Base-by-base conservation (phyloP, 1,139 yeast species). In the Nematodospora anomalae region DNA sequence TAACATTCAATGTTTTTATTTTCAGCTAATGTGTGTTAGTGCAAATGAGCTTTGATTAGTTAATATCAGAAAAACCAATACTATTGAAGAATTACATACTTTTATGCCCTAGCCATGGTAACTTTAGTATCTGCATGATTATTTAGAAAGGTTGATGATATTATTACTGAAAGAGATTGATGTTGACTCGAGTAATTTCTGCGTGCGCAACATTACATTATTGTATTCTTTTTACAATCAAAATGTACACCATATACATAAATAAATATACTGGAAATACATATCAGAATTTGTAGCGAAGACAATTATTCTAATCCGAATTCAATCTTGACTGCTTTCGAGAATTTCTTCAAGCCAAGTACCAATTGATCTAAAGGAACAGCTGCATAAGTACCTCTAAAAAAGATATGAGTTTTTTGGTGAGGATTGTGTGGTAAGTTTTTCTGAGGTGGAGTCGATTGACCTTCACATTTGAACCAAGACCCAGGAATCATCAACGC, bases 371-470 rank as follows among this genome's bases (percentile, higher is more conserved):
- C 87, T 43, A 76, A 71, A 20, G 87, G 80, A 32, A 83, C 94
- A 30, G 95, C 86, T 28, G 95, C 95, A 53, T 83, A 89, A 15
- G 96, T 88, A 35, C 96, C 96, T 66, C 97, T 80, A 71, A 85
- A 88, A 70, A 81, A 86, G 52, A 86, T 62, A 40, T 64, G 64
- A 49, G 62, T 63, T 45, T 67, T 66, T 40, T 62, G 51, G 30
- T 46, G 58, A 14, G 68, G 62, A 31, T 53, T 47, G n/a, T 37
- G 37, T 10, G 67, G 66, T 16, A 60, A 55, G 22, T 51, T 58
- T 28, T 60, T 59, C 50, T 76, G 89, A 16, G 83, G 80, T n/a
- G 76, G 75, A 38, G 53, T 56, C 15, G 74, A 60, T 44, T 64
- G 58, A 31, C 74, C 74, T 14, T 53, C 52, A 23, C 75, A 71